These are phyloP conservation scores for Cryptococcus maquisensis DNA, from an alignment of 1,284 basidiomycete species.

Conservation along the genomic window DNA sequence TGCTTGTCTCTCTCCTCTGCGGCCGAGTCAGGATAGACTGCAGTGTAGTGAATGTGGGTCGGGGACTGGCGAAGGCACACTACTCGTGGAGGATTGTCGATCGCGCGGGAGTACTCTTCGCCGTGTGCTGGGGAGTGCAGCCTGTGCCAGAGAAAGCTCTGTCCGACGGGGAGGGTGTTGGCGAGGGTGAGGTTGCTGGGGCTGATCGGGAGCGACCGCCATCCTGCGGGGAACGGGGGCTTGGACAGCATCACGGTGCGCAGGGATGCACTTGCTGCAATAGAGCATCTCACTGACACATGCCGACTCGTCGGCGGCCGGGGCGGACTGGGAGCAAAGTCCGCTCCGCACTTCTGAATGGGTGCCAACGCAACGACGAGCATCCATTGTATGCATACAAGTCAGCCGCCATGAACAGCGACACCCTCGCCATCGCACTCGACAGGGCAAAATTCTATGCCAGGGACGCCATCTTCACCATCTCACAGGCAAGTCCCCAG, in stretches of 20 bases:
- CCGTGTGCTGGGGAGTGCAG: slow-evolving; percentile 11
- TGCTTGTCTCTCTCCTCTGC: slow-evolving; percentile 52
- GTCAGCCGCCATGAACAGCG: slow-evolving; percentile 12
- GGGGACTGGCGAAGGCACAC: slow-evolving; percentile 72
- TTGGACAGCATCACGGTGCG: slow-evolving; percentile 11
- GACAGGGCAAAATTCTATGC: slow-evolving; percentile 43
- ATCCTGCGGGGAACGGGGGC: slow-evolving; percentile 39
- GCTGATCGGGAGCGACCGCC: slow-evolving; percentile 29
- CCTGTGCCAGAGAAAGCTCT: slow-evolving; percentile 48
- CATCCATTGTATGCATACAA: background rate
- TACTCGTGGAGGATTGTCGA: slow-evolving; percentile 55
- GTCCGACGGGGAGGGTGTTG: slow-evolving; percentile 47
- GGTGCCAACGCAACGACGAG: background rate
- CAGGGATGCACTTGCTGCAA: background rate
- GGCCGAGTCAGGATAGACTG: slow-evolving; percentile 55
- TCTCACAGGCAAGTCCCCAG: slow-evolving; percentile 31
- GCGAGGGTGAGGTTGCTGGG: slow-evolving; percentile 37
- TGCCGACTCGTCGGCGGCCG: too few relatives aligned
- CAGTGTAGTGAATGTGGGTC: slow-evolving; percentile 65
- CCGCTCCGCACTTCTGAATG: background rate
- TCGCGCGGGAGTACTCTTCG: slow-evolving; percentile 44
- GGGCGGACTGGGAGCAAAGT: too few relatives aligned
- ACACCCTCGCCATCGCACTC: slow-evolving; percentile 37
- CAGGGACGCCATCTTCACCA: slow-evolving; percentile 31
- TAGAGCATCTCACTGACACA: too few relatives aligned